These are phyloP conservation scores for Nakaseomyces bracarensis DNA, from an alignment of 1,139 yeast genomes.

Conservation along the genomic window DNA sequence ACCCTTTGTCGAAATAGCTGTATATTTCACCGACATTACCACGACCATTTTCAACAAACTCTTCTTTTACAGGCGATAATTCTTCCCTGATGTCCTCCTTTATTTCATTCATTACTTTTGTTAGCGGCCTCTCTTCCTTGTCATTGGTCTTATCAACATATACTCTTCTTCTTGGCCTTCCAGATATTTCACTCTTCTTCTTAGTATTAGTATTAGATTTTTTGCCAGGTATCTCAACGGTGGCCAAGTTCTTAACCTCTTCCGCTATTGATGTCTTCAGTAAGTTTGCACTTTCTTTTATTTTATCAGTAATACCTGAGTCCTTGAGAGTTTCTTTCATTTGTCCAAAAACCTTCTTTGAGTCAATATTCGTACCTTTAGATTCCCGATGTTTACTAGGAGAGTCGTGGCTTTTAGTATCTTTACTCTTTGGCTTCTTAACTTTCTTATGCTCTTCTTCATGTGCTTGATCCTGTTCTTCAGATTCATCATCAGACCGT, in stretches of 20 bases:
- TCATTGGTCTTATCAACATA: not conserved
- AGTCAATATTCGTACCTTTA: not conserved
- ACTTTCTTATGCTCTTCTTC: constrained; percentile 8
- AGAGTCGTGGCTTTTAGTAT: too few relatives aligned
- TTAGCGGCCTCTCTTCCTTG: not conserved
- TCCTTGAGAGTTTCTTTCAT: too few relatives aligned
- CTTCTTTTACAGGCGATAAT: not conserved
- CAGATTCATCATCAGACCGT: not conserved
- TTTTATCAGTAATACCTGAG: too few relatives aligned
- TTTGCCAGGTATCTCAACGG: too few relatives aligned
- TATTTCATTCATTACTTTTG: not conserved
- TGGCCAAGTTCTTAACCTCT: too few relatives aligned
- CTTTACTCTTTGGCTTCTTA: constrained; percentile 7
- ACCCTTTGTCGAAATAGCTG: constrained; percentile 7
- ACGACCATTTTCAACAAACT: not conserved
- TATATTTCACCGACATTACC: not conserved
- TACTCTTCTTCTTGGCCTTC: too few relatives aligned
- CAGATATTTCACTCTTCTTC: too few relatives aligned
- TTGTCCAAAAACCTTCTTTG: constrained; percentile 13
- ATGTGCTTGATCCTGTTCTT: not conserved
- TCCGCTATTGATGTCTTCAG: too few relatives aligned
- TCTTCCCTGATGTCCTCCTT: constrained; percentile 3
- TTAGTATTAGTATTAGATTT: too few relatives aligned
- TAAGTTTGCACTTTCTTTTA: too few relatives aligned
- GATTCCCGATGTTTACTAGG: too few relatives aligned